Base-by-base conservation (phyloP, 2,329 filamentous ascomycete genomes). In the Incumbomyces lentus region DNA sequence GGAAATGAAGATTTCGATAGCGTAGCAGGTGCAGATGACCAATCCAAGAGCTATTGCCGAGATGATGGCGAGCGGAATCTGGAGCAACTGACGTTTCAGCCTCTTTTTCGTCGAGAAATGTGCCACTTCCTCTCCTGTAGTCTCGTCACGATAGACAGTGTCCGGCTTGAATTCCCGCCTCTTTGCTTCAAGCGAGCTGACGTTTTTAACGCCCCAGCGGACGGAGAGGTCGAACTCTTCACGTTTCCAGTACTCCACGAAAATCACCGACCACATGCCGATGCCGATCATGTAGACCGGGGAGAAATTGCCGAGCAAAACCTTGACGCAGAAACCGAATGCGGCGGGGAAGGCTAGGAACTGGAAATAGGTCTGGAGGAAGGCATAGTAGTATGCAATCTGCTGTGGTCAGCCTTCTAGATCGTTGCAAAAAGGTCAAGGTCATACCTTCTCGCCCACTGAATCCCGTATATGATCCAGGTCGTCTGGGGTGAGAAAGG, bases 231-330 rank as follows among this genome's bases (percentile, higher is more conserved):
- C 89, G 1, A 81, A 72, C 64, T 96, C 87, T 63, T 93, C 86
- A 58, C 90, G 84, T 68, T 93, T 95, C 90, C 90, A 96, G 65
- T 85, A 95, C 62, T 96, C 90, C 47, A 94, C 84, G 60, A 95
- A 95, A 40, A 90, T 70, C 2, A 92, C 81, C 48, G 83, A 83
- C 86, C 89, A 95, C n/a, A 95, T 68, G 30, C 81, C 83, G 60
- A 82, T 89, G 37, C 82, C 73, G 1, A 89, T 64, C 12, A 84
- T 86, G 58, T 93, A 95, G 41, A 88, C 65, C 48, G 81, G 77
- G 1, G 89, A 95, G 66, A 88, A 96, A 48, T 83, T 78, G 7
- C 87, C 87, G 0, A 95, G 71, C n/a, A 94, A 69, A 26, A 89
- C 64, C 85, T 87, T 95, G 11, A 83, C 78, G 1, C 76, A 72